Evolutionary conservation across 306 rosid species (phyloP).

Genomic region (Gillenia trifoliata): DNA sequence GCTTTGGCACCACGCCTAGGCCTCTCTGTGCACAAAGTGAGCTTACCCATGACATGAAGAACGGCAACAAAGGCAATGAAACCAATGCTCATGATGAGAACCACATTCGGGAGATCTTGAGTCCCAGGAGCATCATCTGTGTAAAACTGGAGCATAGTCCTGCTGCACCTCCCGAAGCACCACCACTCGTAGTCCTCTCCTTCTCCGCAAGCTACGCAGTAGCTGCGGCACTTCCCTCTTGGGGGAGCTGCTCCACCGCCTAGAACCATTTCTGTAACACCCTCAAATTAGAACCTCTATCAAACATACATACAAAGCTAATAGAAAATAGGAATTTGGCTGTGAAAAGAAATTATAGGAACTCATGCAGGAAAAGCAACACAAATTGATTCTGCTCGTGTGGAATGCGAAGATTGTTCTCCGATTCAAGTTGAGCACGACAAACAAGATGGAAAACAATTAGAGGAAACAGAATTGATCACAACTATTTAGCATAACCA

Average conservation of each 20-base stretch:
- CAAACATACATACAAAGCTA: too few species aligned
- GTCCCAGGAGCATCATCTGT: slow-evolving; percentile 93
- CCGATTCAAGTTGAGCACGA: background rate
- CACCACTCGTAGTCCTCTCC: slow-evolving; percentile 61
- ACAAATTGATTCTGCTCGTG: background rate
- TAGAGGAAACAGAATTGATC: too few species aligned
- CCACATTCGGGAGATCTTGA: slow-evolving; percentile 90
- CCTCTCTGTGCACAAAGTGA: slow-evolving; percentile 69
- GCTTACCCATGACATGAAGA: slow-evolving; percentile 94
- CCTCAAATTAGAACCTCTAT: slow-evolving; percentile 11
- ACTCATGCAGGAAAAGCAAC: background rate
- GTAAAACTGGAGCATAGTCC: slow-evolving; percentile 90
- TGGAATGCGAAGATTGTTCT: background rate
- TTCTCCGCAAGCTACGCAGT: slow-evolving; percentile 86
- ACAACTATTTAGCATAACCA: too few species aligned
- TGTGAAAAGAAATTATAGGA: background rate
- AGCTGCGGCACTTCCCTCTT: slow-evolving; percentile 95
- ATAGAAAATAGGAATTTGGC: too few species aligned
- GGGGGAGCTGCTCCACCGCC: slow-evolving; percentile 75
- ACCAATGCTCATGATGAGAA: slow-evolving; percentile 94
- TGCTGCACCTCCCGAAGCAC: slow-evolving; percentile 74
- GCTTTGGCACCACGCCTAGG: too few species aligned
- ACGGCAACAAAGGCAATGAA: slow-evolving; percentile 85
- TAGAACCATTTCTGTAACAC: slow-evolving; percentile 63
- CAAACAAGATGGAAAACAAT: too few species aligned